phyloP scores from a whole-genome alignment of 2,329 filamentous ascomycete species.

The Geosmithia flava region DNA sequence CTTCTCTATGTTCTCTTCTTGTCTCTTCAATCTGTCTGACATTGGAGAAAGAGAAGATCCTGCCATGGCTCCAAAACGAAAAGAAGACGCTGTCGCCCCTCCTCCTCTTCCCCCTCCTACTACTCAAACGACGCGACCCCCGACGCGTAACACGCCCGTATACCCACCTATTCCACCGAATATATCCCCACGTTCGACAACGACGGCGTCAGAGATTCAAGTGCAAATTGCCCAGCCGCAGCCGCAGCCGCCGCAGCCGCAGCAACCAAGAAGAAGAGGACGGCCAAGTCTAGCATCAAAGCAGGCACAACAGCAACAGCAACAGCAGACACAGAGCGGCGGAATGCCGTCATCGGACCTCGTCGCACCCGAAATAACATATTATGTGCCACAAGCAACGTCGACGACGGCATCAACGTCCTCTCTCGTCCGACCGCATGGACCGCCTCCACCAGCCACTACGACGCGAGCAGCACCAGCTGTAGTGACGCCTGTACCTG shows the following conservation, averaged over 20 bases:
- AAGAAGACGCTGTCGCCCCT: not conserved
- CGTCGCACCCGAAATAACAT: constrained; percentile 26
- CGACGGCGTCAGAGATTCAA: not conserved
- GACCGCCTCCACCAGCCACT: constrained; percentile 14
- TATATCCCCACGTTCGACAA: not conserved
- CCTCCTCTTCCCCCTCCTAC: not conserved
- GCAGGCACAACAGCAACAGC: not conserved
- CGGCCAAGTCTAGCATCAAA: constrained; percentile 8
- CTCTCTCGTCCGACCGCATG: constrained; percentile 19
- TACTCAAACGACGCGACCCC: not conserved
- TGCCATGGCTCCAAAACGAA: not conserved
- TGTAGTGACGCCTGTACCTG: constrained; percentile 17
- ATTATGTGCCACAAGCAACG: constrained; percentile 21
- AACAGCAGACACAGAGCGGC: not conserved
- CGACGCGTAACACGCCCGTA: constrained; percentile 1
- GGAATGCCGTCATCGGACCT: constrained; percentile 12
- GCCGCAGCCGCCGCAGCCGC: not conserved
- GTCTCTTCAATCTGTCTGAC: not conserved
- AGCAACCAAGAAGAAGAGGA: constrained; percentile 5
- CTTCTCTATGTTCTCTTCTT: not conserved
- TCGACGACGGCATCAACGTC: constrained; percentile 12
- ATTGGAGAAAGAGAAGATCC: not conserved
- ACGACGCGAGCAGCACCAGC: constrained; percentile 6
- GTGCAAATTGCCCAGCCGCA: constrained; percentile 7
- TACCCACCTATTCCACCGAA: not conserved